A percentile compares a stretch with the other conserved stretches of the same genome.
These are phyloP conservation scores for Ogataea pignaliae DNA, from an alignment of 805 yeast species.

Conservation along the genomic window DNA sequence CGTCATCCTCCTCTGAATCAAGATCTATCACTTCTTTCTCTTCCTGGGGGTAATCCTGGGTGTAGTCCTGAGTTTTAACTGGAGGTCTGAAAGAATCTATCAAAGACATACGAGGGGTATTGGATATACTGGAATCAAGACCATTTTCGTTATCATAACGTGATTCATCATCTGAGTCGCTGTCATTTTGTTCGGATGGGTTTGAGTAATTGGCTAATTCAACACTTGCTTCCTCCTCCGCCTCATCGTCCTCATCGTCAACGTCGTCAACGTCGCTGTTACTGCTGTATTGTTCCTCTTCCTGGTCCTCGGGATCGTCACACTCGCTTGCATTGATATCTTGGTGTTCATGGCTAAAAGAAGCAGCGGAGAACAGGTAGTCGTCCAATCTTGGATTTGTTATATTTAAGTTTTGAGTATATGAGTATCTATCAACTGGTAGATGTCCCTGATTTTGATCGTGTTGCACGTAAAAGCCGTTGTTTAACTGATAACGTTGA, in stretches of 20 bases:
- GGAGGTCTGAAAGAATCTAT: background rate
- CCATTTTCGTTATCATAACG: background rate
- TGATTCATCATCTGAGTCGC: background rate
- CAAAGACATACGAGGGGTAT: no score
- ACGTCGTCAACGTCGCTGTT: background rate
- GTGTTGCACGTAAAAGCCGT: no score
- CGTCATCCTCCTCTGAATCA: constrained; percentile 10
- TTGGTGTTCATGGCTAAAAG: background rate
- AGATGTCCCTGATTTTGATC: no score
- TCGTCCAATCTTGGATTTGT: background rate
- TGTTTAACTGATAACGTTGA: no score
- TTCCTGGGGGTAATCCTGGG: background rate
- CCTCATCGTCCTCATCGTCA: constrained; percentile 10
- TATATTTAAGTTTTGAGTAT: no score
- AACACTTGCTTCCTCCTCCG: background rate
- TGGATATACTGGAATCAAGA: background rate
- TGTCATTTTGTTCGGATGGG: background rate
- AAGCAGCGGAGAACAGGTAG: background rate
- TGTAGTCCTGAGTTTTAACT: background rate
- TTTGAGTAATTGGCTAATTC: constrained; percentile 2
- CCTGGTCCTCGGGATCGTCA: background rate
- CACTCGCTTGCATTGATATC: constrained; percentile 1
- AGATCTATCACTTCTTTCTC: constrained; percentile 9
- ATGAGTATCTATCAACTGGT: no score
- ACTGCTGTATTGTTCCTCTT: constrained; percentile 7